Conservation (phyloP, 2,329 filamentous ascomycete species). For the Cephalotrichum gorgonifer region DNA sequence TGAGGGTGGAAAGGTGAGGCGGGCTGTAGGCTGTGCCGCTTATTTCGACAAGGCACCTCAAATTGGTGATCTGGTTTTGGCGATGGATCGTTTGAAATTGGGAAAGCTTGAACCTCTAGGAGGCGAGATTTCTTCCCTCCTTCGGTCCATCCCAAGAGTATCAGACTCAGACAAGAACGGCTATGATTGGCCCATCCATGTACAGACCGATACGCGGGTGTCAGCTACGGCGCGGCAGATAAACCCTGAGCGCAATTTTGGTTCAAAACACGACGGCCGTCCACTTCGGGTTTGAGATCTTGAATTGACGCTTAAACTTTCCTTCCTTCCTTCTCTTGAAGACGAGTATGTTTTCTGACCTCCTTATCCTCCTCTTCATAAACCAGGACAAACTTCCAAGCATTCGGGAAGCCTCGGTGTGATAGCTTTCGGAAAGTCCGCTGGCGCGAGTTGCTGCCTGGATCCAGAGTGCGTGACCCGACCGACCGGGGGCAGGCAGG, state of each 20-base stretch:
- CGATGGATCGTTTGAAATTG: constrained; percentile 3
- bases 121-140: constrained; percentile 3
- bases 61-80: not conserved
- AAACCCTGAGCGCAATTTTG: not conserved
- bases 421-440: not conserved
- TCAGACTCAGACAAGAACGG: constrained; percentile 3
- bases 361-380: too few relatives aligned
- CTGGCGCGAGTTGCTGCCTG: not conserved
- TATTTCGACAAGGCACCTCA: not conserved
- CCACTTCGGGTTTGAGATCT: too few relatives aligned
- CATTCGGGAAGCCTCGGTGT: too few relatives aligned
- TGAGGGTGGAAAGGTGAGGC: too few relatives aligned
- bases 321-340: too few relatives aligned
- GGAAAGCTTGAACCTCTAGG: constrained; percentile 1
- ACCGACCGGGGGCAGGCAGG: too few relatives aligned
- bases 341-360: too few relatives aligned
- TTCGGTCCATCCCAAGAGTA: not conserved
- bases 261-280: not conserved
- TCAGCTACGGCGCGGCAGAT: not conserved
- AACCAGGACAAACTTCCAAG: too few relatives aligned
- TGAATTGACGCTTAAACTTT: too few relatives aligned
- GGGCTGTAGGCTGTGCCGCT: not conserved
- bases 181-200: not conserved
- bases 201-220: not conserved
- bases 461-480: not conserved